Evolutionary conservation across 176 grass and related monocot species (phyloP).

Genomic region (Triticum urartu): DNA sequence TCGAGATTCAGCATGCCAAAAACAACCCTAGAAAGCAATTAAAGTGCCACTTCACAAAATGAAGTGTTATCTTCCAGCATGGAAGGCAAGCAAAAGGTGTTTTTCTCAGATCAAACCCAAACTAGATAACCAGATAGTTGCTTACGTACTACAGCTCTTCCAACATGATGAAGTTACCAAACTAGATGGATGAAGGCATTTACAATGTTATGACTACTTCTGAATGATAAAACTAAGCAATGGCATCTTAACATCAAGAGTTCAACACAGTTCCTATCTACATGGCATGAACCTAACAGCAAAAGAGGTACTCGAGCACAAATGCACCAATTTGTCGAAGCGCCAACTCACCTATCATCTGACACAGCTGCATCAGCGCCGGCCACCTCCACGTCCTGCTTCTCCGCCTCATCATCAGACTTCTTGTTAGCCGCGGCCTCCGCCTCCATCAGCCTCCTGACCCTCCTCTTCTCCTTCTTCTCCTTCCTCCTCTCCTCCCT

Average conservation of each 20-base stretch:
- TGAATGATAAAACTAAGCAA: not conserved
- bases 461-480: slow-evolving; percentile 63
- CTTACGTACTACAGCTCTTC: no score
- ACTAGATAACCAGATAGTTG: not conserved
- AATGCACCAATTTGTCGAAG: not conserved
- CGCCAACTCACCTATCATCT: slow-evolving; percentile 16
- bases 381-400: not conserved
- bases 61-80: not conserved
- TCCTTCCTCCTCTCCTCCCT: slow-evolving; percentile 50
- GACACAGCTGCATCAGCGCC: not conserved
- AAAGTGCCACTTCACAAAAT: not conserved
- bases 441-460: slow-evolving; percentile 36
- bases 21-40: not conserved
- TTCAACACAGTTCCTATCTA: not conserved
- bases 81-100: not conserved
- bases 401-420: not conserved
- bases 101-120: not conserved
- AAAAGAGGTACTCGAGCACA: not conserved
- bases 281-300: not conserved
- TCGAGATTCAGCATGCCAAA: not conserved
- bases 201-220: not conserved
- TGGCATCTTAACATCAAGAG: not conserved
- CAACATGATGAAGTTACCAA: no score
- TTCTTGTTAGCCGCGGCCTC: slow-evolving; percentile 12
- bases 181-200: no score